These are phyloP conservation scores for Saccharomyces hybrid DNA, from an alignment of 1,139 yeast species.

Conservation along the genomic window DNA sequence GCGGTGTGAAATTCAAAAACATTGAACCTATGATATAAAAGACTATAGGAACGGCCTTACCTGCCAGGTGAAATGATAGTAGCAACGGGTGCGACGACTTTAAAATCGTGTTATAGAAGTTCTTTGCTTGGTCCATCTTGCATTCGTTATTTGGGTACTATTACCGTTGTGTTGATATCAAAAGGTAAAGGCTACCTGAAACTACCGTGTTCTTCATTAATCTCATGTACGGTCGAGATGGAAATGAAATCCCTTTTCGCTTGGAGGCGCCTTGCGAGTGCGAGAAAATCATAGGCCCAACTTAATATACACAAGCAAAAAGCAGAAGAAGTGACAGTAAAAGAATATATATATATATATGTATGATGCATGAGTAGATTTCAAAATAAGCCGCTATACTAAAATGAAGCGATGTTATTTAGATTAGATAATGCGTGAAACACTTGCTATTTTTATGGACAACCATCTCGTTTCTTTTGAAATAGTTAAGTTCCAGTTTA, in stretches of 20 bases:
- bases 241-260: not conserved
- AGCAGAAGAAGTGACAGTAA: not conserved
- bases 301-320: not conserved
- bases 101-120: slow-evolving; percentile 30
- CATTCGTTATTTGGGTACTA: not conserved
- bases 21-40: slow-evolving; percentile 29
- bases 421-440: slow-evolving; percentile 19
- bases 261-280: not conserved
- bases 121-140: slow-evolving; percentile 26
- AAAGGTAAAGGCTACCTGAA: not conserved
- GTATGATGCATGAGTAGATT: no score
- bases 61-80: slow-evolving; percentile 25
- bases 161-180: not conserved
- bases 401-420: not conserved
- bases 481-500: slow-evolving; percentile 26
- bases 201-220: not conserved
- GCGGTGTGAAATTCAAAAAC: slow-evolving; percentile 29
- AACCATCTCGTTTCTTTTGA: slow-evolving; percentile 26
- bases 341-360: not conserved
- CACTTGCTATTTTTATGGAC: slow-evolving; percentile 25
- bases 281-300: not conserved
- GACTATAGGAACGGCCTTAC: slow-evolving; percentile 28
- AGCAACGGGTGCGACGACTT: slow-evolving; percentile 31
- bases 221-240: not conserved
- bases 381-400: not conserved